Evolutionary conservation across 2,329 filamentous ascomycete species (phyloP), one percentile per base, ranked within the genome.

Genomic region (Pyricularia sp.): DNA sequence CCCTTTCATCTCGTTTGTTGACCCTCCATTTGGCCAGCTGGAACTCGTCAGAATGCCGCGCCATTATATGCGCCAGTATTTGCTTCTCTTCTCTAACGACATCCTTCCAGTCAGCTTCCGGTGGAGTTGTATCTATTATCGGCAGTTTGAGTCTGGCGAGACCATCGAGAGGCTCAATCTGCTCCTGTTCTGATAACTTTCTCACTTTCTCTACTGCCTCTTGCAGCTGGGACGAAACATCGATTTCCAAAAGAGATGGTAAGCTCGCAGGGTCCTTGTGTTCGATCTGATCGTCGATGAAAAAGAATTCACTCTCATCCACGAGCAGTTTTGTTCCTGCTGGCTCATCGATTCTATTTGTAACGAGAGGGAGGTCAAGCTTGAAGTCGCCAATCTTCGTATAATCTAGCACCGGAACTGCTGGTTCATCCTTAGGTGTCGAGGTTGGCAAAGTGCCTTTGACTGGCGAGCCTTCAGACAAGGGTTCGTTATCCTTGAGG

Each of bases 101-200:
- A 12, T 55, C 33, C 7, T 4, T 26, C 64, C 64, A 65, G 7
- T 28, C 60, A 13, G 60, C 40, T 22, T 30, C 6, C 2, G 60
- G 60, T 6, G 12, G 16, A 12, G 64, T 59, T 4, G 33, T 57
- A 19, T 65, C 60, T 12, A 62, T 9, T 40, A 62, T 3, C 10
- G 64, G 64, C 33, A 62, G 44, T 24, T n/a, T 26, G 31, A 65
- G 35, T 31, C 59, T 53, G 10, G 31, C 22, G 0, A 65, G 60
- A 16, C 60, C 59, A 26, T 65, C 64, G 10, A 57, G 59, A 6
- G 64, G 64, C 35, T 65, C 64, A 8, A 65, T 30, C 7, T 65
- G 59, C 13, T 65, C 64, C 9, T 65, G 59, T 44, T 65, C 64
- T 31, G 33, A 28, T 8, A 9, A 10, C 33, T 19, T 62, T 12